phyloP scores from a whole-genome alignment of 2,329 filamentous ascomycete species.

The Trematosphaeria pertusa region DNA sequence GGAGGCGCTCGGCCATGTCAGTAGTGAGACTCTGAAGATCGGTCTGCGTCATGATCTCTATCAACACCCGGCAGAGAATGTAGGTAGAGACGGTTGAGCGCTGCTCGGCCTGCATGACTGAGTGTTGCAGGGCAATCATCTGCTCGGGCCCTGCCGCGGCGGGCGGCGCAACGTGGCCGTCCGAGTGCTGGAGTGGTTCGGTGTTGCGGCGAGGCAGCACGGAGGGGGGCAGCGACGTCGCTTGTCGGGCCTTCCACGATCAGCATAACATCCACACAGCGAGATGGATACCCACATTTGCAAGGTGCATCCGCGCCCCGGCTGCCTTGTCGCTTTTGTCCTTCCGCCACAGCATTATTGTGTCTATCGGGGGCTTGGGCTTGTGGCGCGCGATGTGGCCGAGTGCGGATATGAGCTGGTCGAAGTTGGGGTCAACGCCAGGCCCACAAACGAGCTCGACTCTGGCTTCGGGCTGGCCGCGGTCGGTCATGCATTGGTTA shows the following conservation, averaged over 20 bases:
- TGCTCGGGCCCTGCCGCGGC: conserved; percentile 37
- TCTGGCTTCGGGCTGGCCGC: conserved; percentile 80
- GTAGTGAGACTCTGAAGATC: conserved; percentile 80
- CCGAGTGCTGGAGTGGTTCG: conserved; percentile 38
- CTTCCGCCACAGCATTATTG: conserved; percentile 98
- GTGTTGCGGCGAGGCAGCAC: conserved; percentile 46
- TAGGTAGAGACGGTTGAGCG: conserved; percentile 95
- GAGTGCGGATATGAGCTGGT: conserved; percentile 90
- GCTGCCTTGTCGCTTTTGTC: conserved; percentile 87
- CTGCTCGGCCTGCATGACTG: conserved; percentile 80
- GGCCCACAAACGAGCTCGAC: conserved; percentile 91
- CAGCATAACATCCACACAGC: conserved; percentile 17
- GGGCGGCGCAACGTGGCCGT: conserved; percentile 31
- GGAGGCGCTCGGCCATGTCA: conserved; percentile 92
- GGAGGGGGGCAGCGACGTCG: conserved; percentile 29
- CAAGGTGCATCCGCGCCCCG: conserved; percentile 39
- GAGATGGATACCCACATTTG: conserved; percentile 29
- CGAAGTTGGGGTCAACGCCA: conserved; percentile 85
- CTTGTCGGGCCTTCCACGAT: conserved; percentile 38
- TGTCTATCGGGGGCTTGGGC: conserved; percentile 93
- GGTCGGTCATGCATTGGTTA: conserved; percentile 80
- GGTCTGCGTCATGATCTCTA: conserved; percentile 93
- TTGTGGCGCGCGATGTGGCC: conserved; percentile 94
- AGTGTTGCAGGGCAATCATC: conserved; percentile 66
- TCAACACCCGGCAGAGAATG: conserved; percentile 88